Evolutionary conservation across 805 yeast genomes (phyloP).

Genomic region (Cyberlindnera suaveolens): DNA sequence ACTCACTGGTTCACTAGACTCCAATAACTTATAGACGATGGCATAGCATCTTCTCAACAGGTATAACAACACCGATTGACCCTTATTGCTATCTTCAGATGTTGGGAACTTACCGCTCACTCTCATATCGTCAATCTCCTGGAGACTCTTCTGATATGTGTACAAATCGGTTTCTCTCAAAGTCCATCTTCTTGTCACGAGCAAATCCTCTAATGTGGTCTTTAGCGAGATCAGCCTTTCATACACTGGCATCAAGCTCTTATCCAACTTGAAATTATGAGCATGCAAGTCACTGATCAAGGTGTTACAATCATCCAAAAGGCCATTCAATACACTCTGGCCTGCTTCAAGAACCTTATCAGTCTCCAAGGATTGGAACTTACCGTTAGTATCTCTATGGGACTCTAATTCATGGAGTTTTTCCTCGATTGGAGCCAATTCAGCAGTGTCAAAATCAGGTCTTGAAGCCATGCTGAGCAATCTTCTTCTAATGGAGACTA

Average conservation of each 20-base stretch:
- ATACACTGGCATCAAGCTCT: slow-evolving; percentile 53
- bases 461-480: slow-evolving; percentile 47
- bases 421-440: slow-evolving; percentile 29
- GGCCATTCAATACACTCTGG: slow-evolving; percentile 55
- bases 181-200: slow-evolving; percentile 96
- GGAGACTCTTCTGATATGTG: slow-evolving; percentile 68
- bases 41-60: slow-evolving; percentile 88
- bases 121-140: slow-evolving; percentile 67
- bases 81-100: slow-evolving; percentile 31
- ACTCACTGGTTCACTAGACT: slow-evolving; percentile 90
- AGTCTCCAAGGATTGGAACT: slow-evolving; percentile 37
- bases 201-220: slow-evolving; percentile 68
- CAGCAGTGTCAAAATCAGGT: slow-evolving; percentile 24
- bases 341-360: slow-evolving; percentile 31
- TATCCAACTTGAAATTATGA: slow-evolving; percentile 36
- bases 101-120: slow-evolving; percentile 50
- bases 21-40: slow-evolving; percentile 79
- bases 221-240: slow-evolving; percentile 59
- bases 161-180: slow-evolving; percentile 92
- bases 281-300: slow-evolving; percentile 62
- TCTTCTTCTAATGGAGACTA: slow-evolving; percentile 58
- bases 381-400: slow-evolving; percentile 50
- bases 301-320: slow-evolving; percentile 79
- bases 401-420: slow-evolving; percentile 39
- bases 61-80: slow-evolving; percentile 62